Conservation (phyloP, 2,329 filamentous ascomycete species). For the Microdochium paspali region DNA sequence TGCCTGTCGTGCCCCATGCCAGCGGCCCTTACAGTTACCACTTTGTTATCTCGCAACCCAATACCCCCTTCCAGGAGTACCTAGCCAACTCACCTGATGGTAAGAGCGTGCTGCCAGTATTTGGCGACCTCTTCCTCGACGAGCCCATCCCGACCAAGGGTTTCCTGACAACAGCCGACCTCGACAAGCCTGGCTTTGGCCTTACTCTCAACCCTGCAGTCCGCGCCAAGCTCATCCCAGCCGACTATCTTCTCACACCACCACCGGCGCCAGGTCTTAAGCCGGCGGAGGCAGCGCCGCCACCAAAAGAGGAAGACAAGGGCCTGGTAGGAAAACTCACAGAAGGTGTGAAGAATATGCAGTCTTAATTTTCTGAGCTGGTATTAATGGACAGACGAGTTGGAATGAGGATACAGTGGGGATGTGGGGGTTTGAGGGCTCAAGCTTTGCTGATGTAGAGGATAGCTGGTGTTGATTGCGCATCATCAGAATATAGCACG, state of each 20-base stretch:
- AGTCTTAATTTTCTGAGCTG: conserved; percentile 2
- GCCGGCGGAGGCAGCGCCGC: conserved; percentile 16
- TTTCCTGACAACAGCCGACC: conserved; percentile 65
- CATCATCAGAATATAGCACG: neutral
- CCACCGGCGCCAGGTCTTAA: conserved; percentile 39
- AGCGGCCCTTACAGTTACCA: conserved; percentile 93
- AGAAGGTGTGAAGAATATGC: conserved; percentile 12
- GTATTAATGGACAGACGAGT: neutral
- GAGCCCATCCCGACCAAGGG: conserved; percentile 83
- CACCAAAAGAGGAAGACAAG: conserved; percentile 10
- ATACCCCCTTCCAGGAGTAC: conserved; percentile 93
- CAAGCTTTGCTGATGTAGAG: too few species aligned
- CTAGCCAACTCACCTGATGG: conserved; percentile 88
- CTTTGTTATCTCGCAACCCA: conserved; percentile 87
- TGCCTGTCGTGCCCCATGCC: conserved; percentile 91
- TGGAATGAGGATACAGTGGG: neutral
- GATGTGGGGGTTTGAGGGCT: neutral
- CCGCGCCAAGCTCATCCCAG: conserved; percentile 61
- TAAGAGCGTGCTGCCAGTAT: conserved; percentile 81
- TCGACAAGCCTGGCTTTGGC: conserved; percentile 88
- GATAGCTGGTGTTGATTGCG: too few species aligned
- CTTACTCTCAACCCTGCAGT: conserved; percentile 76
- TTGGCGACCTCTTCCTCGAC: conserved; percentile 82
- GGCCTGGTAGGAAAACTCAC: conserved; percentile 9
- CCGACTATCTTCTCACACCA: conserved; percentile 62